Conservation (phyloP, 495 filamentous ascomycete species). For the Neurospora sp. region DNA sequence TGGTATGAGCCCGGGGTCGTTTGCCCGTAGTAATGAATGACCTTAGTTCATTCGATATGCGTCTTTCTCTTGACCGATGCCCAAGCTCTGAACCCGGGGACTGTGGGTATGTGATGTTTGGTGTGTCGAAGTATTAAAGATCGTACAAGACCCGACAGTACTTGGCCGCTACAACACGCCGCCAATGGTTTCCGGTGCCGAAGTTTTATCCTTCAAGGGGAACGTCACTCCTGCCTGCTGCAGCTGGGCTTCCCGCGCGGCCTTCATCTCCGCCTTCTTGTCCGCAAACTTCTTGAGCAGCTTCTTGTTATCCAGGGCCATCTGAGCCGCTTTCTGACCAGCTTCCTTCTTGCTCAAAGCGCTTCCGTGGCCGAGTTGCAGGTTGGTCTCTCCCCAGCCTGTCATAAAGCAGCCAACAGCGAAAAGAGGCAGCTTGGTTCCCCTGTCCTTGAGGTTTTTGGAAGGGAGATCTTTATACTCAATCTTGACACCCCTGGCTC, state of each 20-base stretch:
- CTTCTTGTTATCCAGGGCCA: constrained; percentile 51
- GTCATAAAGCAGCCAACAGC: constrained; percentile 59
- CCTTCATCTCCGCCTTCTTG: constrained; percentile 35
- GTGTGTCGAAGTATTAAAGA: background rate
- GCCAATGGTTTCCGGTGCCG: background rate
- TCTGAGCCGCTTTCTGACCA: constrained; percentile 56
- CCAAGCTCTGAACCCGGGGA: background rate
- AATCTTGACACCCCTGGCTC: constrained; percentile 50
- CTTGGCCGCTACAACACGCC: background rate
- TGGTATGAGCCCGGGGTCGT: background rate
- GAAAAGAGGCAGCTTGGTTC: constrained; percentile 50
- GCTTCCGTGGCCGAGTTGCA: constrained; percentile 55
- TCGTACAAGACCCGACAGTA: background rate
- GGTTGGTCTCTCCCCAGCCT: constrained; percentile 60
- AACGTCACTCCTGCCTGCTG: background rate
- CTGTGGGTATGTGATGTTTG: background rate
- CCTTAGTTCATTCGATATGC: background rate
- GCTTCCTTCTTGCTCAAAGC: constrained; percentile 66
- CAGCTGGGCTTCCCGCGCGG: constrained; percentile 10
- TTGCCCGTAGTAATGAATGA: background rate
- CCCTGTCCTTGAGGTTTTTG: constrained; percentile 41
- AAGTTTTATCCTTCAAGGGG: background rate
- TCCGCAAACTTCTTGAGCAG: constrained; percentile 45
- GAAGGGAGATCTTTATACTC: constrained; percentile 53
- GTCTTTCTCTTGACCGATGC: background rate